Evolutionary conservation across 2,329 filamentous ascomycete genomes (phyloP), one percentile per base, ranked within the genome.

Genomic region (Nakataea oryzae): DNA sequence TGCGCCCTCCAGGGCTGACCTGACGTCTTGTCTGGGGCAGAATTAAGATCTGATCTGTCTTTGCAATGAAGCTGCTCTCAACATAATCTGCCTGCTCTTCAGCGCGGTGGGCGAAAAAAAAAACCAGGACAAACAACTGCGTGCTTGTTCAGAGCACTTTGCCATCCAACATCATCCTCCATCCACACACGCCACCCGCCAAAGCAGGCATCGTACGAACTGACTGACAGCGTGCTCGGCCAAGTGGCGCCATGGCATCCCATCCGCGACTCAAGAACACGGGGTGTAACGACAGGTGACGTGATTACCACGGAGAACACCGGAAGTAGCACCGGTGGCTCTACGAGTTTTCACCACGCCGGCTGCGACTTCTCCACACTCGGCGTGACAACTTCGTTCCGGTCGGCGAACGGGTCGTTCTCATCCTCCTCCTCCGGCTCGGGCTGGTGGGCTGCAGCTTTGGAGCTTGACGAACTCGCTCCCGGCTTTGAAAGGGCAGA

Each of bases 331-430:
- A 14, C 54, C 29, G 24, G 13, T 24, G 3, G 59, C 17, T 30
- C 3, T 21, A 13, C 14, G 26, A 29, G 11, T 21, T 14, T 41
- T 66, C 63, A 74, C 74, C 74, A 76, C 63, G 65, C 69, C 28
- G 70, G 71, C 62, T 75, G 72, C 9, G 66, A 71, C 62, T 69
- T 74, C 70, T 80, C 80, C 54, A 71, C 68, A 67, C 67, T 72
- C 7, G 72, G 71, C 27, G 74, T 76, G 26, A 64, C 66, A 3
- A 90, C 81, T 5, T 86, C 89, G 71, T 96, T 93, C 55, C 83
- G 84, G 72, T 96, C 91, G 4, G 89, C 90, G 72, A 96, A 96
- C 0, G 92, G 92, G 70, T 96, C 85, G 65, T 95, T 83, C n/a
- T 92, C 89, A 56, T 91, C 88, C n/a, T 89, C 86, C 9, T 89